Base-by-base conservation (phyloP, 192 early-diverging fungal species). In the Entomortierella chlamydospora region DNA sequence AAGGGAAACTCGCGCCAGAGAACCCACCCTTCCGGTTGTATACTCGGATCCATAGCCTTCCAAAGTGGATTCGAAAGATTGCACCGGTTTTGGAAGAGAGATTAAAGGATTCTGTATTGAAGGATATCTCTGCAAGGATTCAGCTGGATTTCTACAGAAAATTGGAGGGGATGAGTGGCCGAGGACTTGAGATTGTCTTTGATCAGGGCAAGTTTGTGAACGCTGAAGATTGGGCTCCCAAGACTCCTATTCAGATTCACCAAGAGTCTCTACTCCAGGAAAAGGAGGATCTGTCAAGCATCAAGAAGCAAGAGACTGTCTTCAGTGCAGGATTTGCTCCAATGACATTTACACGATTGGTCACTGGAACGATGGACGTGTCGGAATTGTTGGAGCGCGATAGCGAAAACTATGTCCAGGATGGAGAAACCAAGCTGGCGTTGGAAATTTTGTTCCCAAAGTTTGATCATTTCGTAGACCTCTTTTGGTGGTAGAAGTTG, bases 21-120 rank as follows among this genome's bases (percentile, higher is more conserved):
- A 56, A 23, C 9, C 34, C 31, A 4, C 45, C 51, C 1, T 50
- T 63, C 26, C 23, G 54, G 37, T 17, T 72, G 2, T 72, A 64
- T 45, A 64, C 61, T 7, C 47, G 67, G 4, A 78, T 78, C 28
- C 29, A 25, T 2, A 64, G 26, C 23, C 39, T 68, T 0, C 53
- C 73, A 1, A 62, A 56, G 7, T 69, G 68, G 39, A 57, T 78
- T 28, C 39, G 33, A 20, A 62, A 78, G 17, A 52, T 78, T 57
- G 54, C 49, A 8, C 66, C 66, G 1, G 54, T 69, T 12, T 50
- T 78, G 26, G 56, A 78, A 26, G 26, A 69, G 33, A 59, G 73
- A 15, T 33, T 78, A 10, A 41, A 60, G 4, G 50, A 34, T 7
- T 68, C 73, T 0, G 61, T n/a, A 2, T n/a, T 72, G 0, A 17